Evolutionary conservation across 2,329 filamentous ascomycete genomes (phyloP).

Genomic region (Venturia nashicola): DNA sequence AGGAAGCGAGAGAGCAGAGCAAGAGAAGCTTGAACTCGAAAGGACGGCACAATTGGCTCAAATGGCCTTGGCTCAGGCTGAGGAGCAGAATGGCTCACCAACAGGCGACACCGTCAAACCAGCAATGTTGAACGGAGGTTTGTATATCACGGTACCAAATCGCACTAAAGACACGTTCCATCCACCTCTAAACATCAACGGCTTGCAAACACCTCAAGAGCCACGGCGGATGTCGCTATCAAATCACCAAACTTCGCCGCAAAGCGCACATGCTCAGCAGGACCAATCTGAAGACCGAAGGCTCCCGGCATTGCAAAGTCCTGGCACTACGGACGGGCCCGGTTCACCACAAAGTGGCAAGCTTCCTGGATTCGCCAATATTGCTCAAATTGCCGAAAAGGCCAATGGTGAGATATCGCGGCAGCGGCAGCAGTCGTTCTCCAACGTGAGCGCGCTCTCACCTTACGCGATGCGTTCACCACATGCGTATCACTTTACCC

Average conservation of each 20-base stretch:
- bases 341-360: constrained; percentile 2
- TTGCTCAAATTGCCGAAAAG: constrained; percentile 6
- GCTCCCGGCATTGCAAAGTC: constrained; percentile 24
- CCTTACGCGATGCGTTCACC: constrained; percentile 9
- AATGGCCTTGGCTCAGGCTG: not conserved
- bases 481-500: constrained; percentile 21
- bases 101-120: not conserved
- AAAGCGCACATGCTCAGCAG: not conserved
- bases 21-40: not conserved
- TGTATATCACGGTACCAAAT: not conserved
- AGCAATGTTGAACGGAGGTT: not conserved
- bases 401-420: constrained; percentile 2
- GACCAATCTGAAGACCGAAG: constrained; percentile 15
- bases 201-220: not conserved
- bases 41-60: constrained; percentile 3
- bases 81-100: not conserved
- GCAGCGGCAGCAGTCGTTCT: not conserved
- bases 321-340: constrained; percentile 16
- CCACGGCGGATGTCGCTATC: not conserved
- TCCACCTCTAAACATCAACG: not conserved
- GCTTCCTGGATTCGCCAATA: constrained; percentile 5
- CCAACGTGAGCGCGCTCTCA: not conserved
- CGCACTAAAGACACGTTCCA: not conserved
- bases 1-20: not conserved
- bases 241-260: not conserved